phyloP scores from a whole-genome alignment of 768 basidiomycete genomes.

The Pleurotus salmoneostramineus region DNA sequence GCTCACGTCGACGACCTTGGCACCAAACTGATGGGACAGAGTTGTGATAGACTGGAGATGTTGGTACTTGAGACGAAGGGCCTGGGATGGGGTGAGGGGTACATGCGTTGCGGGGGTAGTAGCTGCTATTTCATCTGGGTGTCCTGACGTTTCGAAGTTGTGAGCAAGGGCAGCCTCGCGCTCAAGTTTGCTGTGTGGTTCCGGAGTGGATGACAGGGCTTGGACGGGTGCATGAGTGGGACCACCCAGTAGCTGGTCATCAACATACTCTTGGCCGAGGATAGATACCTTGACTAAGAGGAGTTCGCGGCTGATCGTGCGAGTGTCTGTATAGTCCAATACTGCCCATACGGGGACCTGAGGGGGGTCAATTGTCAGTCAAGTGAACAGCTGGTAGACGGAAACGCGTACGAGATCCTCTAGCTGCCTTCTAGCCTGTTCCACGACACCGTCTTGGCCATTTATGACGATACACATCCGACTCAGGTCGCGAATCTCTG shows the following conservation, averaged over 20 bases:
- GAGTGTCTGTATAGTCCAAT: slow-evolving; percentile 93
- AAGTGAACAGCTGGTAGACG: not conserved
- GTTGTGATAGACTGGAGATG: slow-evolving; percentile 85
- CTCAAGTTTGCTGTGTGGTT: slow-evolving; percentile 43
- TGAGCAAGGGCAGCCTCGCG: slow-evolving; percentile 73
- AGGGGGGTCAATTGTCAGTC: not conserved
- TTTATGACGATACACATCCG: slow-evolving; percentile 97
- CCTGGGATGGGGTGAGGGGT: slow-evolving; percentile 75
- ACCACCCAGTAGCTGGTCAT: slow-evolving; percentile 83
- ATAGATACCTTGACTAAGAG: slow-evolving; percentile 96
- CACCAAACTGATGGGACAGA: slow-evolving; percentile 86
- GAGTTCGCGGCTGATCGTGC: slow-evolving; percentile 87
- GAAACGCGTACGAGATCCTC: slow-evolving; percentile 81
- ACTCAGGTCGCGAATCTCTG: slow-evolving; percentile 94
- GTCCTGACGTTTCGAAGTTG: slow-evolving; percentile 53
- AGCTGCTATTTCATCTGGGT: slow-evolving; percentile 27
- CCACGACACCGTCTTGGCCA: slow-evolving; percentile 96
- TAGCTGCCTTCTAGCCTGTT: slow-evolving; percentile 92
- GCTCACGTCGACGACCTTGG: slow-evolving; percentile 90
- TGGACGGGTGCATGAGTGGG: slow-evolving; percentile 77
- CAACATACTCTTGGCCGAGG: slow-evolving; percentile 94
- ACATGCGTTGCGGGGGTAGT: slow-evolving; percentile 29
- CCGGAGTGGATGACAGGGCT: slow-evolving; percentile 16
- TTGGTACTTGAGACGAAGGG: slow-evolving; percentile 84
- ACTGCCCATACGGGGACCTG: slow-evolving; percentile 99